These are phyloP conservation scores for Xylaria sp. DNA, from an alignment of 2,329 filamentous ascomycete genomes.

Conservation along the genomic window DNA sequence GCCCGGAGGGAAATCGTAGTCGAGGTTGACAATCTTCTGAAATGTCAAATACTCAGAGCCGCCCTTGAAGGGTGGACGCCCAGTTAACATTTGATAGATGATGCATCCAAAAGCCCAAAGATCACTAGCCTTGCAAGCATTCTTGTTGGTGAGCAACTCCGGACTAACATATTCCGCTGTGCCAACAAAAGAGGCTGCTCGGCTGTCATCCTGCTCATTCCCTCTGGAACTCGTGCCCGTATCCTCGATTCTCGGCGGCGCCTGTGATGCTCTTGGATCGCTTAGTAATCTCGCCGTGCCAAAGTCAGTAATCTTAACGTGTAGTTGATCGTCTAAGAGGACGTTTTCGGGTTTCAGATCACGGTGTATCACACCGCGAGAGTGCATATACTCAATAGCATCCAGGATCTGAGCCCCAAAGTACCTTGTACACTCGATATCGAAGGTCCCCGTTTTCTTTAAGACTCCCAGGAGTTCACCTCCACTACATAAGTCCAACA, in stretches of 20 bases:
- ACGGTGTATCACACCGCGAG: slow-evolving; percentile 92
- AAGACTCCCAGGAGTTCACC: slow-evolving; percentile 92
- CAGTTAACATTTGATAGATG: slow-evolving; percentile 93
- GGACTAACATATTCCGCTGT: slow-evolving; percentile 99
- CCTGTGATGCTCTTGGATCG: slow-evolving; percentile 61
- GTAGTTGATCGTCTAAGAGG: slow-evolving; percentile 92
- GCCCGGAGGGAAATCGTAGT: slow-evolving; percentile 91
- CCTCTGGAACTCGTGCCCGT: slow-evolving; percentile 53
- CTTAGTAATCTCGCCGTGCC: slow-evolving; percentile 95
- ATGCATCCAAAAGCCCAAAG: slow-evolving; percentile 99
- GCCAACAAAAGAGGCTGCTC: slow-evolving; percentile 94
- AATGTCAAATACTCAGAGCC: slow-evolving; percentile 97
- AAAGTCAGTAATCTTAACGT: slow-evolving; percentile 99
- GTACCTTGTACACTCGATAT: slow-evolving; percentile 92
- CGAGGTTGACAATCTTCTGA: slow-evolving; percentile 94
- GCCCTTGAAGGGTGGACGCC: slow-evolving; percentile 96
- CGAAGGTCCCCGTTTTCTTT: slow-evolving; percentile 94
- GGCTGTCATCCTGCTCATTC: slow-evolving; percentile 68
- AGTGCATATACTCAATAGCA: slow-evolving; percentile 98
- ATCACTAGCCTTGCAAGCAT: slow-evolving; percentile 96
- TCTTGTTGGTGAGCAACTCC: slow-evolving; percentile 95
- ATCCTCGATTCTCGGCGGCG: slow-evolving; percentile 53
- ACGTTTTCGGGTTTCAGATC: slow-evolving; percentile 98
- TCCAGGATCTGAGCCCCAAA: slow-evolving; percentile 97
- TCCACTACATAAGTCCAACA: slow-evolving; percentile 90